Evolutionary conservation across 148 eudicot species (phyloP), one percentile per base, ranked within the genome.

Genomic region (Camellia granthamiana): DNA sequence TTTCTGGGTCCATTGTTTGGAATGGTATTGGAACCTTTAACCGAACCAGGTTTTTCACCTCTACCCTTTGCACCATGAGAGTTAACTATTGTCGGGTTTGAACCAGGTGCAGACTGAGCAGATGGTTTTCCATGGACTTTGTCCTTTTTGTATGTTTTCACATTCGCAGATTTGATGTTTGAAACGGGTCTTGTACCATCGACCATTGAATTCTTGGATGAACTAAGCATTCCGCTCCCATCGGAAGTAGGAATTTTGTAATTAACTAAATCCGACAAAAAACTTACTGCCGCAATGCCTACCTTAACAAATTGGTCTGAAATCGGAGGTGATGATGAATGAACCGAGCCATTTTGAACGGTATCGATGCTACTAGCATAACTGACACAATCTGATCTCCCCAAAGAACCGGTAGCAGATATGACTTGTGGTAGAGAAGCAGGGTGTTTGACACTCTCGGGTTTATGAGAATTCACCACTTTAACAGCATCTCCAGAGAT

Each of bases 261-360:
- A 77, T 84, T 87, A 30, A 90, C 93, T n/a, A 92, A 70, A 83
- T 92, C 99, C 7, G 95, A 85, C 43, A 97, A 72, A 71, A 97
- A 85, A 59, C 90, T 89, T 7, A 90, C 97, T 30, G 97, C 93
- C 60, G 94, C 90, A 64, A 97, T 84, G 76, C 98, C 98, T 19
- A 91, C 95, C 85, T 84, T 89, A 3, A 91, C 90, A 80, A 97
- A 87, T 47, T 91, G 97, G 55, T 92, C 97, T 44, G 93, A 65
- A 64, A 91, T 84, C 66, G 89, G 91, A 76, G 90, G 82, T 30
- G 95, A 84, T 30, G 95, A 84, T 47, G 94, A 84, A 13, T 81
- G 86, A 49, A 70, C 65, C 21, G 69, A 75, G 61, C 87, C 91
- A 63, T 75, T 78, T 62, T 75, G 83, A 61, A 82, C 87, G 78